phyloP scores from a whole-genome alignment of 75 land plant genomes.

The Selaginella moellendorffii region DNA sequence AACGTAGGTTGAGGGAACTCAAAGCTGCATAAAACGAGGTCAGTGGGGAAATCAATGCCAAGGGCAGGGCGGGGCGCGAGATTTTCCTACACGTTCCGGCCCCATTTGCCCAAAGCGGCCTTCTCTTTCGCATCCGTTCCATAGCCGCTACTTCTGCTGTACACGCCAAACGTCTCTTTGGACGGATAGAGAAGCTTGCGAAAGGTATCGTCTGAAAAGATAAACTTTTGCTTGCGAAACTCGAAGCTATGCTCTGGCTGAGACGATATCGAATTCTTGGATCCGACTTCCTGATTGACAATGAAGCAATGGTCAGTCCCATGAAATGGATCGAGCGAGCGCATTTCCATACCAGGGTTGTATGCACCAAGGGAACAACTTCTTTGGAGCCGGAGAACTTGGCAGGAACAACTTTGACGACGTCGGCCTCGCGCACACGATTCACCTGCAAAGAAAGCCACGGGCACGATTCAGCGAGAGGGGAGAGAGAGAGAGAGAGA shows the following conservation, averaged over 20 bases:
- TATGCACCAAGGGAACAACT: slow-evolving; percentile 39
- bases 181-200: slow-evolving; percentile 80
- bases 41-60: neutral
- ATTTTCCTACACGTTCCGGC: slow-evolving; percentile 55
- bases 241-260: slow-evolving; percentile 43
- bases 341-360: slow-evolving; percentile 25
- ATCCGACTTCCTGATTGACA: too few relatives aligned
- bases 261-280: too few relatives aligned
- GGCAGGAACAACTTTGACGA: slow-evolving; percentile 71
- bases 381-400: slow-evolving; percentile 92
- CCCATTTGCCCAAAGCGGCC: slow-evolving; percentile 78
- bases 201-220: slow-evolving; percentile 61
- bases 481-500: too few relatives aligned
- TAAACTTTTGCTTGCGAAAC: slow-evolving; percentile 82
- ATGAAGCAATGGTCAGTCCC: too few relatives aligned
- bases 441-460: slow-evolving; percentile 34
- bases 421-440: slow-evolving; percentile 44
- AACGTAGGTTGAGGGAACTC: slow-evolving; percentile 97
- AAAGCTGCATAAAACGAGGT: slow-evolving; percentile 40
- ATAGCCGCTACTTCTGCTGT: slow-evolving; percentile 63
- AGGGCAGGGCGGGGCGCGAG: neutral
- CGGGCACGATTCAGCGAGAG: too few relatives aligned
- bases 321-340: neutral
- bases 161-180: slow-evolving; percentile 67
- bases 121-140: slow-evolving; percentile 73